phyloP scores from a whole-genome alignment of 306 rosid genomes.

The Albizia julibrissin region DNA sequence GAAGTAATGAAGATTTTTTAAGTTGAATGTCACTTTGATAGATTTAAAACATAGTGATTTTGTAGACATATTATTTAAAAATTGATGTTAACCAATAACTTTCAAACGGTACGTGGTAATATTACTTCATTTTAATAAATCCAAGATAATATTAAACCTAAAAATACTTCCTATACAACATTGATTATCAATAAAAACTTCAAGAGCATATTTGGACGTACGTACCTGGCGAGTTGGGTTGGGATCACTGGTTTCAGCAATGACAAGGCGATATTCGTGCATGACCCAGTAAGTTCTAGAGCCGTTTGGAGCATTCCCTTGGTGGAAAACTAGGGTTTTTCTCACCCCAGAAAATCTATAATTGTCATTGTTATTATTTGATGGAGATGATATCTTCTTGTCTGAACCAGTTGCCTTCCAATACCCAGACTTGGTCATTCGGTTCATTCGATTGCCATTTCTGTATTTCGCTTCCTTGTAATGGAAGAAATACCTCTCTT shows the following conservation, averaged over 20 bases:
- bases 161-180: no score
- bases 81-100: no score
- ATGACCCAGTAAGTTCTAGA: conserved; percentile 69
- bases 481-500: conserved; percentile 77
- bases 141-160: neutral
- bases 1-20: no score
- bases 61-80: no score
- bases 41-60: no score
- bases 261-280: conserved; percentile 80
- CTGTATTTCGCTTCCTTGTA: conserved; percentile 58
- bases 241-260: conserved; percentile 14
- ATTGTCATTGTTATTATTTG: neutral
- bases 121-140: no score
- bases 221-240: conserved; percentile 37
- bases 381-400: conserved; percentile 54
- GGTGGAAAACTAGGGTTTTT: conserved; percentile 66
- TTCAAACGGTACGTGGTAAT: no score
- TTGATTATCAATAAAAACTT: no score
- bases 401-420: conserved; percentile 89
- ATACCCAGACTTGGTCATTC: conserved; percentile 74
- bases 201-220: no score
- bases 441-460: conserved; percentile 61
- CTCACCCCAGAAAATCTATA: conserved; percentile 52
- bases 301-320: conserved; percentile 61
- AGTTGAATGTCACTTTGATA: no score